Evolutionary conservation across 2,329 filamentous ascomycete species (phyloP), one percentile per base, ranked within the genome.

Genomic region (Penicillium occitanis): DNA sequence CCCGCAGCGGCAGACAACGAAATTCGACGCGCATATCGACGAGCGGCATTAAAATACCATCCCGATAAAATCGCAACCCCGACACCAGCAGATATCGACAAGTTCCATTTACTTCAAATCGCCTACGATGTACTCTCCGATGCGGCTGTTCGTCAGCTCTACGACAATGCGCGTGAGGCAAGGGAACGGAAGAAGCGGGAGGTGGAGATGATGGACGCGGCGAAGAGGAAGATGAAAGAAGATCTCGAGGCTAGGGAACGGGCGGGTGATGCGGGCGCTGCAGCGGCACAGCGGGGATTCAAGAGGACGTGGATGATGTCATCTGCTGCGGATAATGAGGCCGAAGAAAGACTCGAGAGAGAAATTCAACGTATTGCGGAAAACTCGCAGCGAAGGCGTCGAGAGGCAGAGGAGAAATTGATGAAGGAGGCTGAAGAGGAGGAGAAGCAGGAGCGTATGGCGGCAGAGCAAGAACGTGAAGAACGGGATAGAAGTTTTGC

Each of bases 41-140:
- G 91, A 72, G 89, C 90, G 35, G 92, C 92, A 3, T 83, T 97
- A n/a, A 92, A 92, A 74, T 92, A 93, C 82, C 94, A 98, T 77
- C 94, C 94, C 0, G 94, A 98, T 84, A 97, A 97, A 80, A 89
- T 93, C 64, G 87, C 89, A 69, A 87, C 86, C 62, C 81, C 85
- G 44, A 92, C 90, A 3, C 78, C 80, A 5, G 80, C 80, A 72
- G 92, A 95, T 70, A 85, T 91, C 55, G 88, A 89, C 65, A 91
- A 91, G 73, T 98, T 96, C 82, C 91, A 97, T 77, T 84, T 91
- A 1, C 88, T 96, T 66, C 91, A 93, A 74, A 90, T 91, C 68
- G 93, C 92, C n/a, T 88, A 92, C 75, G 92, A 96, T 78, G 87
- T 97, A 1, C 86, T 98, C 2, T 86, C 87, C 33, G 89, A 93